These are phyloP conservation scores for Filosporella fistucella DNA, from an alignment of 495 filamentous ascomycete species.

Conservation along the genomic window DNA sequence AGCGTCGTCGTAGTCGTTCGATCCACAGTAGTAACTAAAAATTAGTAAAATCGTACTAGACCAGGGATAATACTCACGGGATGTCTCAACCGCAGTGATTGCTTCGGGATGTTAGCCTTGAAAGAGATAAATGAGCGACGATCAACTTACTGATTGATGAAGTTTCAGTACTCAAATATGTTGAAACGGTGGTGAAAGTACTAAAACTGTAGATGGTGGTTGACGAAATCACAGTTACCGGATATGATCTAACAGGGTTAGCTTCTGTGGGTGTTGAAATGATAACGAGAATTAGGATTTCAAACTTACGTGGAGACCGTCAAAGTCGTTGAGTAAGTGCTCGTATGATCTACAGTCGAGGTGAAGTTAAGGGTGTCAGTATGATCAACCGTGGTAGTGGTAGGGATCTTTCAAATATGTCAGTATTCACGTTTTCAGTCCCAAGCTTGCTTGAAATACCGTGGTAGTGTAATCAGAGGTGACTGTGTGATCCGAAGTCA, in stretches of 20 bases:
- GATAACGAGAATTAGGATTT: too few species aligned
- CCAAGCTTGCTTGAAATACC: too few species aligned
- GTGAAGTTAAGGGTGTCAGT: neutral
- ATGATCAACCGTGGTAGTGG: neutral
- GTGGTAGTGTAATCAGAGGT: constrained; percentile 1
- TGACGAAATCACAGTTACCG: constrained; percentile 24
- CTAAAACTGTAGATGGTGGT: constrained; percentile 28
- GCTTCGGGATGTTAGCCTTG: constrained; percentile 1
- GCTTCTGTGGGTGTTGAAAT: too few species aligned
- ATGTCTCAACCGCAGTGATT: constrained; percentile 13
- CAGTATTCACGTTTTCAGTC: too few species aligned
- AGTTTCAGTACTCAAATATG: constrained; percentile 5
- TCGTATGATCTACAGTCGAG: constrained; percentile 4
- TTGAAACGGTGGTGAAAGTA: constrained; percentile 24
- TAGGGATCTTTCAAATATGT: too few species aligned
- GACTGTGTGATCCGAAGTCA: neutral
- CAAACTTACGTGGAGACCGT: constrained; percentile 19
- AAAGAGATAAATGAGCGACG: neutral
- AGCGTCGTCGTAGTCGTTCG: constrained; percentile 25
- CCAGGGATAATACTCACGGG: neutral
- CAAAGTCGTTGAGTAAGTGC: constrained; percentile 20
- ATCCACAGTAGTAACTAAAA: constrained; percentile 6
- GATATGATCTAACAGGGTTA: constrained; percentile 5
- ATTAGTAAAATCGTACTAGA: neutral
- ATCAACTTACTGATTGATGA: constrained; percentile 8